A percentile compares a stretch with the other conserved stretches of the same genome.
These are phyloP conservation scores for Hypoxylon sp. DNA, from an alignment of 2,329 filamentous ascomycete genomes.

Conservation along the genomic window DNA sequence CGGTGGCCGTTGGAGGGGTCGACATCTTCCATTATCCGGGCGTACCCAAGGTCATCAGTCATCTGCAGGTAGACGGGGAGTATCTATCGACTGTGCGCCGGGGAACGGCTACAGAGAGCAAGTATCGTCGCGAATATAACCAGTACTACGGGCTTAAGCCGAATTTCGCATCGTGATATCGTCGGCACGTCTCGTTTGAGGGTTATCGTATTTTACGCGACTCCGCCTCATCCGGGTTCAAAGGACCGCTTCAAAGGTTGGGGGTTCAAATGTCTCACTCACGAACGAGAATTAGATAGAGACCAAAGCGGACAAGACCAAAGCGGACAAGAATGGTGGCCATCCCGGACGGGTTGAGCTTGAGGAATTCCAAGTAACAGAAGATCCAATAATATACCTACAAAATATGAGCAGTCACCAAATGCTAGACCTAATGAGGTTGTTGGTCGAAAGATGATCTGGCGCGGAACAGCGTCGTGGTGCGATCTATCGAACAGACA, in stretches of 20 bases:
- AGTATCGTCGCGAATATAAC: slow-evolving; percentile 12
- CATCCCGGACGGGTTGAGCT: slow-evolving; percentile 14
- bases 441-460: slow-evolving; percentile 1
- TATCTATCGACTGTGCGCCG: slow-evolving; percentile 1
- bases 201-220: slow-evolving; percentile 9
- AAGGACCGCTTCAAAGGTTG: slow-evolving; percentile 20
- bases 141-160: not conserved
- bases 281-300: slow-evolving; percentile 18
- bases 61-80: not conserved
- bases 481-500: not conserved
- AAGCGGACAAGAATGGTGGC: slow-evolving; percentile 16
- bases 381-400: not conserved
- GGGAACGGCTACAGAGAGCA: not conserved
- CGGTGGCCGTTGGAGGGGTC: slow-evolving; percentile 42
- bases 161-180: slow-evolving; percentile 8
- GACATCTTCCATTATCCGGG: slow-evolving; percentile 49
- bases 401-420: not conserved
- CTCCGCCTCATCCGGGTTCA: slow-evolving; percentile 36
- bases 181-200: slow-evolving; percentile 7
- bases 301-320: slow-evolving; percentile 11
- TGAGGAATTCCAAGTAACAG: not conserved
- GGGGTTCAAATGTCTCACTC: slow-evolving; percentile 24
- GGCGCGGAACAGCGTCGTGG: not conserved
- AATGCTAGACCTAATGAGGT: not conserved
- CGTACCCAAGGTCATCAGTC: slow-evolving; percentile 13